Percentiles rank a stretch among this genome's conserved stretches.
Conservation (phyloP, 495 filamentous ascomycete species). For the Collariella sp. region DNA sequence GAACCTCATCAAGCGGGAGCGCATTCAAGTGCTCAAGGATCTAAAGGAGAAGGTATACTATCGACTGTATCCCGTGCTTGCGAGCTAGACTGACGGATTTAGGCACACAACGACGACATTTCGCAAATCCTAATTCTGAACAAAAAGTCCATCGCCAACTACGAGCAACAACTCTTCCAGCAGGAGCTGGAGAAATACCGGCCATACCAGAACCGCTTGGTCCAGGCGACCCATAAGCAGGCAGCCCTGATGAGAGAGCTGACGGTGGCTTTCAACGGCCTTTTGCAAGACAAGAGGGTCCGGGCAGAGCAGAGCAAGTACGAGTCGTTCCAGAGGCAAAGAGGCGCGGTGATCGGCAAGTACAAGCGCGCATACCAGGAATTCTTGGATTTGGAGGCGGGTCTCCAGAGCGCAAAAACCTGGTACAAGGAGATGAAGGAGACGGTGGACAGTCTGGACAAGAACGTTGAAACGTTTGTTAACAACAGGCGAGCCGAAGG, state of each 20-base stretch:
- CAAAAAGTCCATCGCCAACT: slow-evolving; percentile 85
- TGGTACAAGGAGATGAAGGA: slow-evolving; percentile 97
- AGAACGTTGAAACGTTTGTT: slow-evolving; percentile 95
- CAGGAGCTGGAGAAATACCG: slow-evolving; percentile 93
- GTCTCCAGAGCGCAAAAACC: slow-evolving; percentile 72
- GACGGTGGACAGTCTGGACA: slow-evolving; percentile 85
- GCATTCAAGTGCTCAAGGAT: slow-evolving; percentile 87
- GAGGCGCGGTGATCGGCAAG: slow-evolving; percentile 68
- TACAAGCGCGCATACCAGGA: slow-evolving; percentile 91
- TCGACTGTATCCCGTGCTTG: neutral
- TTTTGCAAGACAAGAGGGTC: slow-evolving; percentile 91
- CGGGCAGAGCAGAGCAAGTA: slow-evolving; percentile 91
- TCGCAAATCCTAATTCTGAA: slow-evolving; percentile 94
- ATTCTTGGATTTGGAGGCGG: slow-evolving; percentile 82
- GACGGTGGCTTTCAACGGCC: slow-evolving; percentile 74
- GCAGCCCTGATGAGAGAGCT: slow-evolving; percentile 89
- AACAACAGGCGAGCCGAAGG: slow-evolving; percentile 90
- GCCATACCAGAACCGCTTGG: slow-evolving; percentile 80
- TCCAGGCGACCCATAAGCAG: slow-evolving; percentile 93
- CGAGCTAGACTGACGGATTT: slow-evolving; percentile 21
- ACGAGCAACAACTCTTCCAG: slow-evolving; percentile 84
- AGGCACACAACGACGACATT: slow-evolving; percentile 95
- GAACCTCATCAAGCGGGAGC: slow-evolving; percentile 82
- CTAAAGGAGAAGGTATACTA: slow-evolving; percentile 82
- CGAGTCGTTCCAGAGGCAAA: slow-evolving; percentile 75